Evolutionary conservation across 768 basidiomycete genomes (phyloP).

Genomic region (Boletus rufocinnamomeus): DNA sequence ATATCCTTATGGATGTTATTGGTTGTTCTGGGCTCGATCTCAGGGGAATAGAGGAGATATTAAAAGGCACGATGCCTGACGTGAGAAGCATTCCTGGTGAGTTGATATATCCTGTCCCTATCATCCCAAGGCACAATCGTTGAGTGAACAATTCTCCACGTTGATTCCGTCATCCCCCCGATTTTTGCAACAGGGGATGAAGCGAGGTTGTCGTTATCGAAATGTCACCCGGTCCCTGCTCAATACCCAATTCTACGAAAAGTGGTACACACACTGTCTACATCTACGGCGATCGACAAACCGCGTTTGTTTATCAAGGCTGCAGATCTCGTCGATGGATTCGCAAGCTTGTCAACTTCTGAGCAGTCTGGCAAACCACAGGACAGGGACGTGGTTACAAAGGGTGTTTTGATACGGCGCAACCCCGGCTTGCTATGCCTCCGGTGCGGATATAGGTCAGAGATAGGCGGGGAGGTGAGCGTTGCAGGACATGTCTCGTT

Average conservation of each 20-base stretch:
- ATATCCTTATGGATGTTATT: conserved; percentile 61
- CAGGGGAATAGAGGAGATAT: conserved; percentile 46
- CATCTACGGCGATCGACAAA: conserved; percentile 58
- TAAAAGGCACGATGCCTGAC: conserved; percentile 41
- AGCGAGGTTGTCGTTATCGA: conserved; percentile 53
- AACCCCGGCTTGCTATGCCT: conserved; percentile 49
- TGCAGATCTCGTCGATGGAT: conserved; percentile 66
- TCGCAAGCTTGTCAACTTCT: conserved; percentile 44
- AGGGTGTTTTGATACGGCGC: conserved; percentile 49
- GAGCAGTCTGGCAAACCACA: conserved; percentile 42
- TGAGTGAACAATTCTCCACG: background rate
- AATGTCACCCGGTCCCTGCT: conserved; percentile 54
- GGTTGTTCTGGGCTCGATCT: conserved; percentile 68
- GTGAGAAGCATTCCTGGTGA: conserved; percentile 25
- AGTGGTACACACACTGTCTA: conserved; percentile 47
- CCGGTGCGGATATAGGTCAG: conserved; percentile 63
- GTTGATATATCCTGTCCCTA: conserved; percentile 15
- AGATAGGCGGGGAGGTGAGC: conserved; percentile 39
- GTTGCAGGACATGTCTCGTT: conserved; percentile 38
- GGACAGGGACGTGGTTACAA: conserved; percentile 62
- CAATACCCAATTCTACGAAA: conserved; percentile 47
- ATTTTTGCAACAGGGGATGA: conserved; percentile 45
- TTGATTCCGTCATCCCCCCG: background rate
- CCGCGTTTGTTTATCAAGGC: conserved; percentile 72
- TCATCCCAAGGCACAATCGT: background rate